phyloP scores from a whole-genome alignment of 805 yeast genomes.

The Lipomyces orientalis region DNA sequence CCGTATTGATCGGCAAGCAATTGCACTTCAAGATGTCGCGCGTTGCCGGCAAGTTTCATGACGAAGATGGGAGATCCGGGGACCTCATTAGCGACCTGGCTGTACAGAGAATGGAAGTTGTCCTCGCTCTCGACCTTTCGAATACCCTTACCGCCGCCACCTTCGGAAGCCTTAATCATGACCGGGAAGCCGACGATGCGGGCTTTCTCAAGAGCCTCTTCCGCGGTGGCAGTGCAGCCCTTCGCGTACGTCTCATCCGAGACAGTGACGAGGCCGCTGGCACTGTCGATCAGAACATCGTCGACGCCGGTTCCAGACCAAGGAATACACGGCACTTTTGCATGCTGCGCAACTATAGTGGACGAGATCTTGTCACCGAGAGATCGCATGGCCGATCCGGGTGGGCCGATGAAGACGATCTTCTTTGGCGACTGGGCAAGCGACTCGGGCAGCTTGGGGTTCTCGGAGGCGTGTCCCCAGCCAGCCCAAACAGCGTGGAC shows the following conservation, averaged over 20 bases:
- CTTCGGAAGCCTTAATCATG: constrained; percentile 99
- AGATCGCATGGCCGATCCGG: constrained; percentile 99
- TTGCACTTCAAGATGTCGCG: constrained; percentile 98
- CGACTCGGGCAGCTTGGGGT: constrained; percentile 91
- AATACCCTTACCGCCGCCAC: constrained; percentile 99
- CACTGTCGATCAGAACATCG: constrained; percentile 69
- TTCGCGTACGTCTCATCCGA: constrained; percentile 78
- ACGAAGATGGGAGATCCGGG: constrained; percentile 99
- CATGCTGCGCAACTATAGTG: constrained; percentile 98
- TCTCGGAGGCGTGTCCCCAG: constrained; percentile 99
- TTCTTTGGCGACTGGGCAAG: constrained; percentile 91
- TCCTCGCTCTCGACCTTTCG: constrained; percentile 89
- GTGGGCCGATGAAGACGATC: constrained; percentile 96
- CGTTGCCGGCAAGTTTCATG: constrained; percentile 96
- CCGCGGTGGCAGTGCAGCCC: constrained; percentile 87
- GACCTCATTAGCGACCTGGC: constrained; percentile 95
- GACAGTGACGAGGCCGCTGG: constrained; percentile 85
- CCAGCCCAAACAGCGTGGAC: constrained; percentile 99
- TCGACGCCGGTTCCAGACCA: constrained; percentile 99
- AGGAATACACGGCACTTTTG: constrained; percentile 97
- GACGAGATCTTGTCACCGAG: constrained; percentile 97
- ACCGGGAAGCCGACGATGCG: constrained; percentile 93
- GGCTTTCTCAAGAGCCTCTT: constrained; percentile 88
- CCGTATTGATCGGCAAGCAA: constrained; percentile 98
- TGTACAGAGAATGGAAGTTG: constrained; percentile 75